phyloP scores from a whole-genome alignment of 139 green algal species.

The Chlamydomonas sp. region DNA sequence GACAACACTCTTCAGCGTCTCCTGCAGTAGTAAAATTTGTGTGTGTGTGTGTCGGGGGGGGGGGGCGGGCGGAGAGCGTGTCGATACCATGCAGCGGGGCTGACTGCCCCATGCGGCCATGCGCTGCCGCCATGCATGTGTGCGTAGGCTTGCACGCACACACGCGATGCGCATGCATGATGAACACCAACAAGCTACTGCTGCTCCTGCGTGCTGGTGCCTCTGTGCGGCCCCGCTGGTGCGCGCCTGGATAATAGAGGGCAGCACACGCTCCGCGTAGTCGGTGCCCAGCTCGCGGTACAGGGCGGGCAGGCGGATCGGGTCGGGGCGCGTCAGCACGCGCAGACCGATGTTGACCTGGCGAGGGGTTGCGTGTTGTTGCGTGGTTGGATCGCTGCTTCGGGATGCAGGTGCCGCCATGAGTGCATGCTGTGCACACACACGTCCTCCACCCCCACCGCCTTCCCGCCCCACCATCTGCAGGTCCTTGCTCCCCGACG shows the following conservation, averaged over 20 bases:
- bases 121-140: no score
- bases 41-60: background rate
- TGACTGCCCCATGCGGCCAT: background rate
- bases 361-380: background rate
- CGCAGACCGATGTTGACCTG: conserved; percentile 95
- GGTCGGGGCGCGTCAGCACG: conserved; percentile 88
- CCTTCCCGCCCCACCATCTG: conserved; percentile 89
- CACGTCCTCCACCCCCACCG: no score
- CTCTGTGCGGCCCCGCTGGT: no score
- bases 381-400: no score
- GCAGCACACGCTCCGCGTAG: conserved; percentile 92
- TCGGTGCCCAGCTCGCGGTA: conserved; percentile 90
- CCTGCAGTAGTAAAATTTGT: conserved; percentile 38
- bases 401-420: no score
- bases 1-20: conserved; percentile 95
- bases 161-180: no score
- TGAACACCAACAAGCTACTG: no score
- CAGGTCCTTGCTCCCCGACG: conserved; percentile 86
- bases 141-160: no score
- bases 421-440: no score
- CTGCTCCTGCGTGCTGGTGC: no score
- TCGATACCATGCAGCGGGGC: background rate
- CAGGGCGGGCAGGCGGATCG: conserved; percentile 77
- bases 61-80: background rate
- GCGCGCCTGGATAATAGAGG: conserved; percentile 90